Percentiles rank a stretch among this genome's conserved stretches.
Conservation (phyloP, 2,329 filamentous ascomycete species). For the Helotiales sp. region DNA sequence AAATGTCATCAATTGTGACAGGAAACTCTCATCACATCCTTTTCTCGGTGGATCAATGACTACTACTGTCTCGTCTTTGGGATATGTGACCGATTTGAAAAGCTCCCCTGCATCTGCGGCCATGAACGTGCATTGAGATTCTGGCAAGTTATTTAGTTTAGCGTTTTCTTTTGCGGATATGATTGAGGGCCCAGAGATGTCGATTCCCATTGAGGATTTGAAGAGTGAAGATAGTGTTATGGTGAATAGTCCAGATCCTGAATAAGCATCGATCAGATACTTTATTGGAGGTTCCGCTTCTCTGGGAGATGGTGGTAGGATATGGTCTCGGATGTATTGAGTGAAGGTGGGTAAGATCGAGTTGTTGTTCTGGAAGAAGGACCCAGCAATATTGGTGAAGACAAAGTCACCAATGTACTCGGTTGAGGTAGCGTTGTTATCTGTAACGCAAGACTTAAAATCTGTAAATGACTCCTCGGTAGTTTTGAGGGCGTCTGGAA, state of each 20-base stretch:
- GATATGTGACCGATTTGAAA: conserved; percentile 74
- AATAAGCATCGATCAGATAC: conserved; percentile 97
- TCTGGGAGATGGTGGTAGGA: conserved; percentile 54
- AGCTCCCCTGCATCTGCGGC: conserved; percentile 83
- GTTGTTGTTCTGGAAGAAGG: conserved; percentile 99
- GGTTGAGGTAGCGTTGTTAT: conserved; percentile 77
- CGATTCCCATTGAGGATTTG: conserved; percentile 83
- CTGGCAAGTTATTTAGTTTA: conserved; percentile 66
- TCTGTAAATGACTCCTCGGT: conserved; percentile 59
- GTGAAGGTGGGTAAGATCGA: conserved; percentile 89
- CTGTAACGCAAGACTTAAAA: conserved; percentile 84
- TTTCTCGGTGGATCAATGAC: conserved; percentile 96
- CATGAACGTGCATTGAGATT: conserved; percentile 75
- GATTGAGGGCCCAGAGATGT: conserved; percentile 81
- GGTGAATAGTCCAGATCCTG: conserved; percentile 94
- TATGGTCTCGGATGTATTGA: conserved; percentile 78
- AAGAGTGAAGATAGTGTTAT: conserved; percentile 87
- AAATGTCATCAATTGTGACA: conserved; percentile 76
- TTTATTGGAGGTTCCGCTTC: conserved; percentile 54
- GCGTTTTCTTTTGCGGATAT: conserved; percentile 78
- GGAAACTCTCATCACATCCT: conserved; percentile 84
- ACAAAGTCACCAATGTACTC: conserved; percentile 82
- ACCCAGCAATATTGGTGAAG: conserved; percentile 88
- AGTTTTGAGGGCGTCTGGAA: conserved; percentile 30
- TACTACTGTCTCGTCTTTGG: conserved; percentile 82